Evolutionary conservation across 768 basidiomycete genomes (phyloP), one percentile per base, ranked within the genome.

Genomic region (Suillus luteus): DNA sequence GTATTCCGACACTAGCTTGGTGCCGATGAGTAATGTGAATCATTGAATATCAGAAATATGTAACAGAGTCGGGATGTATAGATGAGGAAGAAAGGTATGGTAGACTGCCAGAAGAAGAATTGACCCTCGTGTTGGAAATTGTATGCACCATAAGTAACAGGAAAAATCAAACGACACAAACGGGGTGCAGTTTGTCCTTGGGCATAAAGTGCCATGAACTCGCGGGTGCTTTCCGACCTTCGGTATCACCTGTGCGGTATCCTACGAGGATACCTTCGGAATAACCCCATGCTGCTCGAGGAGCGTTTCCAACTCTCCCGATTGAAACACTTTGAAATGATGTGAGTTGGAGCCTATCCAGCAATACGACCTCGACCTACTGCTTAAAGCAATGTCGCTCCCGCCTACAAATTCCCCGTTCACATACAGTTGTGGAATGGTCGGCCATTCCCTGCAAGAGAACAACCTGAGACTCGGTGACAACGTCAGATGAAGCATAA

Each of bases 351-450:
- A 35, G 55, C 58, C 19, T 35, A 46, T 59, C 40, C 19, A 38
- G 55, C 55, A 49, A 55, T 10, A 17, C 2, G 38, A 65, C 49
- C 63, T 44, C 37, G 58, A 87, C 94, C 79, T 71, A 95, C 94
- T 97, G 67, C 87, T 85, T 33, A 98, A 76, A 24, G 98, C 78
- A 69, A 99, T 98, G 78, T 99, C 96, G 75, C 96, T 97, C 60
- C 96, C 97, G 38, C 96, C 96, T 48, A 99, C 82, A 71, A 99
- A 99, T 74, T 97, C 95, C 5, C 96, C 96, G 61, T 92, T 88
- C 41, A 99, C 83, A 71, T 96, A 99, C 14, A 99, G 75, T 74
- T 99, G 96, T 12, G 96, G 96, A 67, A 99, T 89, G 22, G 96
- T 99, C 15, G 96, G 96, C 96, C 96, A 99, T 67, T 97, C 93